Evolutionary conservation across 2,329 filamentous ascomycete species (phyloP).

Genomic region (Botrytis aclada): DNA sequence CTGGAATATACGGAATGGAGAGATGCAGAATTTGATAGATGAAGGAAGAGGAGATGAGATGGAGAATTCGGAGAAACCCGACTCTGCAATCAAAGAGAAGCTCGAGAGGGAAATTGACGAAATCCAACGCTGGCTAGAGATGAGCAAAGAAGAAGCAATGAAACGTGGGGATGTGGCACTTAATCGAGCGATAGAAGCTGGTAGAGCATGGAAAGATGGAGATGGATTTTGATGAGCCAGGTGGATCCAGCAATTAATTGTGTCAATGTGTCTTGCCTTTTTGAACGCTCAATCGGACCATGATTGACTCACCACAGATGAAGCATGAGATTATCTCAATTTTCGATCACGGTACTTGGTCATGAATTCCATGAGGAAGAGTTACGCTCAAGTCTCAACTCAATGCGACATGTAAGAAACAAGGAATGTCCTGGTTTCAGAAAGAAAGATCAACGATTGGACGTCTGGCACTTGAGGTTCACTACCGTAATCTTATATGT

Average conservation of each 20-base stretch:
- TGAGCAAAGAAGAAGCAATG: constrained; percentile 25
- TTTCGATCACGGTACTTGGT: background rate
- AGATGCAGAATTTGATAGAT: background rate
- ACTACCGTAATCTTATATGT: background rate
- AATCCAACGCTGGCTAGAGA: constrained; percentile 24
- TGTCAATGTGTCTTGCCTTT: background rate
- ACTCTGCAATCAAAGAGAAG: constrained; percentile 20
- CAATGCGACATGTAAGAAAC: background rate
- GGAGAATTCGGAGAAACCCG: constrained; percentile 13
- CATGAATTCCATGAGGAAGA: background rate
- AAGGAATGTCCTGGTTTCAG: background rate
- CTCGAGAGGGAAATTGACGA: constrained; percentile 24
- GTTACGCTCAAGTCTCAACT: background rate
- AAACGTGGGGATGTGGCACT: constrained; percentile 26
- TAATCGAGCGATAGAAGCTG: constrained; percentile 28
- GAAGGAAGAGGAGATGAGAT: constrained; percentile 1
- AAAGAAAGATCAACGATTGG: background rate
- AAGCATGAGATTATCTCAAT: background rate
- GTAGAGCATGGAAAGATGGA: constrained; percentile 27
- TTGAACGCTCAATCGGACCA: background rate
- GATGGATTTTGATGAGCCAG: constrained; percentile 22
- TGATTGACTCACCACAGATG: background rate
- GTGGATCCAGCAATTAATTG: background rate
- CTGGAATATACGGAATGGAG: background rate
- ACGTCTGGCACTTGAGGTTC: background rate